Evolutionary conservation across 257 asterid species (phyloP).

Genomic region (Jacaranda copaia): DNA sequence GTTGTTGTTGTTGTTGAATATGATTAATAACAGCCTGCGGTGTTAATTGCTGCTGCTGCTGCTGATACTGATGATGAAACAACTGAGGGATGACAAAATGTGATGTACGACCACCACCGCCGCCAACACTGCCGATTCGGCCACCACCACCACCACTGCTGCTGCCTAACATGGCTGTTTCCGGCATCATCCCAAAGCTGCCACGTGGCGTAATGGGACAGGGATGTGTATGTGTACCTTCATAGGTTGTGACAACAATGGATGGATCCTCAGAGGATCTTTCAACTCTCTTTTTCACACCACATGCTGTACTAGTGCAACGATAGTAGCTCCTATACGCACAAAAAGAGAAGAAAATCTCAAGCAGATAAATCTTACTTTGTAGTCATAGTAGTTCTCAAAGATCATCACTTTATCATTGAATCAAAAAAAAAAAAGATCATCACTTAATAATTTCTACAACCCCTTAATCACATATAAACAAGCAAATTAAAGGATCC

Average conservation of each 20-base stretch:
- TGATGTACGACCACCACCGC: constrained; percentile 30
- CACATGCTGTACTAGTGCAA: constrained; percentile 85
- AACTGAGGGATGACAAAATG: constrained; percentile 37
- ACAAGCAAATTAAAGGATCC: background rate
- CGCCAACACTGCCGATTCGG: constrained; percentile 7
- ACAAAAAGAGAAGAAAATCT: too few species aligned
- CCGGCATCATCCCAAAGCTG: constrained; percentile 52
- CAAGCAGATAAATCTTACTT: too few species aligned
- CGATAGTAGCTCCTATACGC: constrained; percentile 86
- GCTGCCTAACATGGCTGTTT: background rate
- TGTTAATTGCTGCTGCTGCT: constrained; percentile 38
- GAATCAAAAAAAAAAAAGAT: too few species aligned
- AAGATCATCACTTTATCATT: background rate
- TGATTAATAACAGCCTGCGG: constrained; percentile 13
- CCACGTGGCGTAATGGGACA: constrained; percentile 56
- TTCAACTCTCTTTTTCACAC: constrained; percentile 93
- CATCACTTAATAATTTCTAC: too few species aligned
- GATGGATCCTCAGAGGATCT: constrained; percentile 80
- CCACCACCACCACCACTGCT: constrained; percentile 20
- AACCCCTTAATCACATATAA: background rate
- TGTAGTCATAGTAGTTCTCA: background rate
- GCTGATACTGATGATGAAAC: constrained; percentile 32
- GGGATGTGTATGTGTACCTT: constrained; percentile 85
- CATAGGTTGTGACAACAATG: constrained; percentile 85
- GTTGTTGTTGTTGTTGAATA: constrained; percentile 10